These are phyloP conservation scores for Meyerozyma smithsonii DNA, from an alignment of 1,139 yeast species.

Conservation along the genomic window DNA sequence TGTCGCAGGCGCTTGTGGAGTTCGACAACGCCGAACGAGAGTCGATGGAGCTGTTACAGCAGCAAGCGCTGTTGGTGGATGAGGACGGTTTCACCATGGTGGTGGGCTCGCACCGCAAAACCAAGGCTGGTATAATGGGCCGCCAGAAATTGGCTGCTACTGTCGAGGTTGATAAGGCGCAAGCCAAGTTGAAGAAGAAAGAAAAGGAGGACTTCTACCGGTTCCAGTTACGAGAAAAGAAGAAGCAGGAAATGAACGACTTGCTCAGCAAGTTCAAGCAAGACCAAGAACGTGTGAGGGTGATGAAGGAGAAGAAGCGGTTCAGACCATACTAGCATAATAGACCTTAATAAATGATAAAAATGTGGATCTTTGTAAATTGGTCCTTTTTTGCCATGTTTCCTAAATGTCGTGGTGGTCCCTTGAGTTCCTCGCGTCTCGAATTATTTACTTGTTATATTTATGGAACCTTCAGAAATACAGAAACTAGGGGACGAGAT, in stretches of 20 bases:
- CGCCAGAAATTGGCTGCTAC: constrained; percentile 45
- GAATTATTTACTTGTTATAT: not conserved
- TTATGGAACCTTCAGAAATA: not conserved
- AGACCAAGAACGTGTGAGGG: constrained; percentile 80
- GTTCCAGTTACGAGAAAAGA: constrained; percentile 90
- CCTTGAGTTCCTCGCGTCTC: not conserved
- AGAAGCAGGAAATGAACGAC: constrained; percentile 89
- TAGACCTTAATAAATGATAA: not conserved
- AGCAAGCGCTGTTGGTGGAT: constrained; percentile 62
- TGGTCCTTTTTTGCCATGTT: not conserved
- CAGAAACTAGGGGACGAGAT: not conserved
- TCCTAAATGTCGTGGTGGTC: not conserved
- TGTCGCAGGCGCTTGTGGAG: constrained; percentile 55
- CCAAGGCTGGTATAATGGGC: constrained; percentile 63
- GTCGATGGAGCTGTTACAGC: constrained; percentile 53
- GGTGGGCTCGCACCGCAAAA: constrained; percentile 80
- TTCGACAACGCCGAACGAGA: constrained; percentile 72
- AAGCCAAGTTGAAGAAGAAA: constrained; percentile 60
- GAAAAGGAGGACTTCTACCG: constrained; percentile 91
- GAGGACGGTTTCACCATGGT: constrained; percentile 93
- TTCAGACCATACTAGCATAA: constrained; percentile 69
- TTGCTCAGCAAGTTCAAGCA: constrained; percentile 76
- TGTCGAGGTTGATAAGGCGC: constrained; percentile 40
- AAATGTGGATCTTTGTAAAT: not conserved
- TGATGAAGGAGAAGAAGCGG: constrained; percentile 74